Base-by-base conservation (phyloP, 192 early-diverging fungal species). In the Rhizophagus prolifer region DNA sequence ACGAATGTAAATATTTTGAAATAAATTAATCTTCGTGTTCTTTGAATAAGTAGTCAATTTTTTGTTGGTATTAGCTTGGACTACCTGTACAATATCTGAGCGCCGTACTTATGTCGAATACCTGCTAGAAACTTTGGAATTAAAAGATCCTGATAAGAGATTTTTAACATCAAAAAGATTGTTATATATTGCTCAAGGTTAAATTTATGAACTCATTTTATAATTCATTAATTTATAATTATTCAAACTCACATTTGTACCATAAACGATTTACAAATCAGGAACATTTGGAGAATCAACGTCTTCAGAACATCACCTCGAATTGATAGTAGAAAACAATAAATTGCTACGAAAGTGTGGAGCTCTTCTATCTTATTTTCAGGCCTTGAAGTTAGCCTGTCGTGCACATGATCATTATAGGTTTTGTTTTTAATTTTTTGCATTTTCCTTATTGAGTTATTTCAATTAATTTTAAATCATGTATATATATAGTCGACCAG, bases 111-210 rank as follows among this genome's bases (percentile, higher is more conserved):
- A 85, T 76, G 78, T 91, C 2, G 82, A 84, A 38, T 81, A 84
- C 34, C 80, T 92, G 9, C 74, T 92, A 25, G 85, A 94, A 66
- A 77, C 82, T 34, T 78, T 94, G 31, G 91, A 92, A 58, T 80
- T 88, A 23, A 78, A 82, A 5, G 82, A 83, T 65, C 75, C 86
- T 23, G 70, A 79, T 6, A 79, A 79, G 59, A 80, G 92, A 36
- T 79, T 87, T 16, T 80, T 70, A 6, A 84, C 91, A 10, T 86
- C 87, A 1, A 85, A 85, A 59, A 84, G 83, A 65, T 66, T 94
- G 41, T 79, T 91, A 12, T 92, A 91, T 65, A 87, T 92, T 76
- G 79, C 91, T 1, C 88, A 92, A 83, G 92, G 91, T 92, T 83
- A n/a, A 25, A 10, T 65, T 23, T 31, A 62, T 60, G 41, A 36